A percentile compares a stretch with the other conserved stretches of the same genome.
phyloP scores from a whole-genome alignment of 371 early-diverging fungal species.

The Dentiscutata heterogama region DNA sequence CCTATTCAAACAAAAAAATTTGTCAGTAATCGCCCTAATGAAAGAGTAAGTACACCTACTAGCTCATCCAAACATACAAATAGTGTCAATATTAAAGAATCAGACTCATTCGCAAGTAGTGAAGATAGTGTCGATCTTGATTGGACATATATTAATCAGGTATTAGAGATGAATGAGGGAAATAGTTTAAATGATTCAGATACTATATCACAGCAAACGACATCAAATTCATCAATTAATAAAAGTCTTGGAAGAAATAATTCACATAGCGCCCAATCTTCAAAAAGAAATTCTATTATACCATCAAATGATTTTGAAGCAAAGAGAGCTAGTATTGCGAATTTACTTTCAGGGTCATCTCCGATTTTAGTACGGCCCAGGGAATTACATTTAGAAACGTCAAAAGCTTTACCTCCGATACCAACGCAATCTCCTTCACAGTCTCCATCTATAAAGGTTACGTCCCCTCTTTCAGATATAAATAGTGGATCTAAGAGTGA shows the following conservation, averaged over 20 bases:
- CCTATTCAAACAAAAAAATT: background rate
- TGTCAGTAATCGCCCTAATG: background rate
- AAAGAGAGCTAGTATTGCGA: conserved; percentile 15
- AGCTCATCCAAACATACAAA: background rate
- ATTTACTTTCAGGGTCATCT: background rate
- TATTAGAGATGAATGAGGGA: background rate
- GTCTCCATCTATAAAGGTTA: background rate
- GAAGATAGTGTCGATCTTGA: background rate
- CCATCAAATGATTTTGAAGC: background rate
- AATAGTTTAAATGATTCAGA: background rate
- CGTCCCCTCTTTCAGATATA: background rate
- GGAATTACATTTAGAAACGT: background rate
- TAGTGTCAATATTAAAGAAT: background rate
- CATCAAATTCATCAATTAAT: background rate
- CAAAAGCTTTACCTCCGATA: conserved; percentile 16
- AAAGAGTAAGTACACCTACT: background rate
- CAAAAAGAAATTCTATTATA: conserved; percentile 23
- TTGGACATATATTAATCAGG: conserved; percentile 16
- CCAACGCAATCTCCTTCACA: background rate
- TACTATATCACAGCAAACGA: background rate
- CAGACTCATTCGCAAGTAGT: background rate
- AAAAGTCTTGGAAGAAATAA: background rate
- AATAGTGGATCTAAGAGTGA: background rate
- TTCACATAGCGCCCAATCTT: background rate
- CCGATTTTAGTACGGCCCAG: background rate